Base-by-base conservation (phyloP, 2,329 filamentous ascomycete genomes). In the Clarireedia monteithiana region DNA sequence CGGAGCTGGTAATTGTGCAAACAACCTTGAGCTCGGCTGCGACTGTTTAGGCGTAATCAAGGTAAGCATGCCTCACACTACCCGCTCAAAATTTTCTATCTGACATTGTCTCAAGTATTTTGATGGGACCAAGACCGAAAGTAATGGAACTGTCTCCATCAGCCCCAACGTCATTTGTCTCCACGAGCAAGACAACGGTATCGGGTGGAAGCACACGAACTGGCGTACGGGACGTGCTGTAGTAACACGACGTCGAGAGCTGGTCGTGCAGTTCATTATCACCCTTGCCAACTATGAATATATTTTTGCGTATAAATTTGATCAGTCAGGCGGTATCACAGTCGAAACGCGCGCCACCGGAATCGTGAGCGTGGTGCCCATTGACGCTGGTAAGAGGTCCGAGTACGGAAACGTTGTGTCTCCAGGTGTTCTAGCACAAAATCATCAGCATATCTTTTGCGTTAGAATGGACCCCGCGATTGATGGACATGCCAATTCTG, bases 281-380 rank as follows among this genome's bases (percentile, higher is more conserved):
- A 88, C 84, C 0, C 76, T 87, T 2, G 81, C 81, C 20, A 88
- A 88, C 70, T 88, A 88, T 71, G 84, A 88, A 64, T 88, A 88
- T 65, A 77, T 86, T 42, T 80, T 87, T 57, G 77, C 79, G 2
- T 86, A 78, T 69, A 79, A 82, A 59, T 81, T 88, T 58, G 80
- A 85, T 64, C 83, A 83, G 46, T 76, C 80, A 0, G 85, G 80
- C 7, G 81, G 78, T 10, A 76, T 87, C 61, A 75, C 75, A 0
- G 72, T 84, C 56, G 84, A 88, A 66, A 78, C 77, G 0, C 76
- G 83, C 0, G 84, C 84, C 0, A 88, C 84, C 0, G 85, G 85
- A 1, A 84, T 88, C 54, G 76, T 88, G 62, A 70, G 57, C 62
- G 62, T 71, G 1, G 73, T 82, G 49, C 77, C 81, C 62, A 81